These are phyloP conservation scores for Rhododendron ferrugineum DNA, from an alignment of 148 eudicot species.

Conservation along the genomic window DNA sequence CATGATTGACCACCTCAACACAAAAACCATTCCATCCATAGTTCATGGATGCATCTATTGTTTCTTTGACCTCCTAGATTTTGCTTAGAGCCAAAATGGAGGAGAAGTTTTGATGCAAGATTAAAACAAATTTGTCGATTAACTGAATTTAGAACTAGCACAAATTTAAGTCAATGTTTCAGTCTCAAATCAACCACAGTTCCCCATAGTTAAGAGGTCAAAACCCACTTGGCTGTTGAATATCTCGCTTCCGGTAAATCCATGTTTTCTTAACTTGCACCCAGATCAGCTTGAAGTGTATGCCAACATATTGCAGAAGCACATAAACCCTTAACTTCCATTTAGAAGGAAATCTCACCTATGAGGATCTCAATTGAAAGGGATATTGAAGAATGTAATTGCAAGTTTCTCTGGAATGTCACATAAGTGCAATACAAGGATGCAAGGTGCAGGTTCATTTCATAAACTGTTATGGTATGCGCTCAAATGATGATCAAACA, in stretches of 20 bases:
- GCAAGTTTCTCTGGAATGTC: background rate
- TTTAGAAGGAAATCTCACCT: background rate
- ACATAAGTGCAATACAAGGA: background rate
- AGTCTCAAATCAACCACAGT: background rate
- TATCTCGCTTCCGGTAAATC: background rate
- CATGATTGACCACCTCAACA: background rate
- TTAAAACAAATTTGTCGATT: background rate
- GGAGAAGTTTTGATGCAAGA: background rate
- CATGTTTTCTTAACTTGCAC: background rate
- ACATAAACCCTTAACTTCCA: background rate
- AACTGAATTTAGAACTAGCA: background rate
- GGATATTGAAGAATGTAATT: background rate
- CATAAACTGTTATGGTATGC: background rate
- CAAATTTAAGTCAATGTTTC: background rate
- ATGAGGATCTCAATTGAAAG: background rate
- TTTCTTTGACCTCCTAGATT: background rate
- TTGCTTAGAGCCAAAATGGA: background rate
- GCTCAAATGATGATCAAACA: background rate
- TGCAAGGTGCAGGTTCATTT: background rate
- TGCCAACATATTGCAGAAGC: slow-evolving; percentile 1
- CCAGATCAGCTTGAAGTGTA: background rate
- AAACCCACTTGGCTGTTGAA: background rate
- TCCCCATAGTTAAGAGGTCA: background rate
- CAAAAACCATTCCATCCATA: background rate
- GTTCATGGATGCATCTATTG: background rate